These are phyloP conservation scores for Fraxinus floribunda DNA, from an alignment of 305 asterid genomes.

Conservation along the genomic window DNA sequence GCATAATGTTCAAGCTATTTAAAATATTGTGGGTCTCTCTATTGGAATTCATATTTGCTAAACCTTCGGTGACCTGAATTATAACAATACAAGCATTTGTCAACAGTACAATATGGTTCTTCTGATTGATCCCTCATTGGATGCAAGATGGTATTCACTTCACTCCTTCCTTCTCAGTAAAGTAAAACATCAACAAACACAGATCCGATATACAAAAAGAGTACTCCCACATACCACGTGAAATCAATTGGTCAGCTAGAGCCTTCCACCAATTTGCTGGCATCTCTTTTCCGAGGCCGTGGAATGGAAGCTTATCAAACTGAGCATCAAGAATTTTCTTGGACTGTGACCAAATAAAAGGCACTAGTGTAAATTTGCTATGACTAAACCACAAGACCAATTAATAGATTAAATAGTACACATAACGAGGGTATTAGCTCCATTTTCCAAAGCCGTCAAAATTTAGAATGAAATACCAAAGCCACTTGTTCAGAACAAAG, in stretches of 20 bases:
- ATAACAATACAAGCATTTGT: not conserved
- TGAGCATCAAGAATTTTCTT: constrained; percentile 73
- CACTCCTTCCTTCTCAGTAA: not conserved
- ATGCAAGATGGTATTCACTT: not conserved
- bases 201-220: constrained; percentile 20
- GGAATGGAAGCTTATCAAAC: constrained; percentile 86
- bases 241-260: constrained; percentile 72
- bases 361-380: constrained; percentile 20
- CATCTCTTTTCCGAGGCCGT: constrained; percentile 85
- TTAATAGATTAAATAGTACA: not conserved
- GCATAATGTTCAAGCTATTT: not conserved
- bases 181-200: not conserved
- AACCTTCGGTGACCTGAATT: not conserved
- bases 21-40: not conserved
- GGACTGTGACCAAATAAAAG: constrained; percentile 50
- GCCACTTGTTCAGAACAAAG: constrained; percentile 12
- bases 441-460: constrained; percentile 4
- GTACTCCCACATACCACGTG: constrained; percentile 53
- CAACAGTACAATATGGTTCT: not conserved
- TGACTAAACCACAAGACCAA: constrained; percentile 16
- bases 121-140: not conserved
- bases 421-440: not conserved
- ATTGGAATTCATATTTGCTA: not conserved
- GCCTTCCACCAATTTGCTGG: constrained; percentile 97
- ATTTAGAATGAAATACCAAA: constrained; percentile 7